Evolutionary conservation across 768 basidiomycete genomes (phyloP).

Genomic region (Obba rivulosa): DNA sequence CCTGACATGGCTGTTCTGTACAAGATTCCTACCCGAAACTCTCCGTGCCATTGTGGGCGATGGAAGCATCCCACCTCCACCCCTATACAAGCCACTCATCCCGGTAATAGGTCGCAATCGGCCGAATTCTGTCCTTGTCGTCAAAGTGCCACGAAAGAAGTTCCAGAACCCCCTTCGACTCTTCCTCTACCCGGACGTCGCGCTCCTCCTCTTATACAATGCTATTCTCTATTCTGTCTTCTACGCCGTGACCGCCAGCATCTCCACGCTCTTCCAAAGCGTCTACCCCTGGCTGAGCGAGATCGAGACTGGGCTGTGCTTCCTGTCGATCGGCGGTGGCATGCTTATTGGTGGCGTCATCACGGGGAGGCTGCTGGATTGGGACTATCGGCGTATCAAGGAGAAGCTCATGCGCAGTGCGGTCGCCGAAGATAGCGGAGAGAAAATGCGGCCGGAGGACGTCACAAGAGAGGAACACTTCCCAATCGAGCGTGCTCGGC

Average conservation of each 20-base stretch:
- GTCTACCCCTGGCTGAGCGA: constrained; percentile 58
- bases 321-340: constrained; percentile 70
- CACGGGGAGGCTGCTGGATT: constrained; percentile 61
- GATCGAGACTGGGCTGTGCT: constrained; percentile 71
- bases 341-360: constrained; percentile 52
- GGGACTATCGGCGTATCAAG: constrained; percentile 49
- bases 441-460: constrained; percentile 18
- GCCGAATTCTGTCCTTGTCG: background rate
- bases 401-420: constrained; percentile 13
- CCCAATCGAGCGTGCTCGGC: constrained; percentile 56
- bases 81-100: constrained; percentile 26
- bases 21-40: constrained; percentile 44
- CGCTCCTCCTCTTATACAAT: constrained; percentile 49
- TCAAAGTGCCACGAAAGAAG: constrained; percentile 24
- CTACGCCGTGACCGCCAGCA: constrained; percentile 54
- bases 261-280: constrained; percentile 54
- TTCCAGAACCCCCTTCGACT: constrained; percentile 53
- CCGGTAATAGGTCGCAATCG: constrained; percentile 23
- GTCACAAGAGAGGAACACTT: constrained; percentile 35
- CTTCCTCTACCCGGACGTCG: constrained; percentile 50
- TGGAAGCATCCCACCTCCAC: constrained; percentile 32
- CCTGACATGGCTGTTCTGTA: no score
- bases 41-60: constrained; percentile 39
- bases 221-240: constrained; percentile 50
- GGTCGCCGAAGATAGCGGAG: constrained; percentile 13